Conservation (phyloP, 345 rosid genomes). For the Pseudoturritis turrita region DNA sequence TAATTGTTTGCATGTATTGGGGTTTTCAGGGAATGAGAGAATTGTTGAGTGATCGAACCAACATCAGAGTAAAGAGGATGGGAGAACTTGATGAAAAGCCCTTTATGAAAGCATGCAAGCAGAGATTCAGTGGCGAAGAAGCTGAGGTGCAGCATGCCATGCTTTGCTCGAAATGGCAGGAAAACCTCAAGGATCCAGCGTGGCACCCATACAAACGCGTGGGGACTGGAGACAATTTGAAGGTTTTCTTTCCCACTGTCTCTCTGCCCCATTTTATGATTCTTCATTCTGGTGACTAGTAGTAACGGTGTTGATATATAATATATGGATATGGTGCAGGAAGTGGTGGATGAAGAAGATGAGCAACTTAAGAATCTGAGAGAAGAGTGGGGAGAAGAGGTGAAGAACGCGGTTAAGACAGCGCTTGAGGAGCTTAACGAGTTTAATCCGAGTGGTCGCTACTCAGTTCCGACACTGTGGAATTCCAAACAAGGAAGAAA, state of each 20-base stretch:
- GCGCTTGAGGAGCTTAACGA: conserved; percentile 73
- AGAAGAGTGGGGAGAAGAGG: conserved; percentile 64
- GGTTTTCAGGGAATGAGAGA: conserved; percentile 47
- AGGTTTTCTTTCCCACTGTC: conserved; percentile 2
- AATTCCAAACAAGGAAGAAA: conserved; percentile 56
- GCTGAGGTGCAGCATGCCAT: conserved; percentile 45
- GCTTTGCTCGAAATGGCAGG: conserved; percentile 71
- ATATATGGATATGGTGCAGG: conserved; percentile 45
- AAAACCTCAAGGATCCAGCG: conserved; percentile 41
- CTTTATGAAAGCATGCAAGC: conserved; percentile 49
- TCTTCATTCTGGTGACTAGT: not conserved
- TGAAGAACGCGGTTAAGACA: conserved; percentile 46
- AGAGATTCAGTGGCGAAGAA: conserved; percentile 45
- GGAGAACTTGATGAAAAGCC: conserved; percentile 70
- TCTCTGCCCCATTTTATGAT: not conserved
- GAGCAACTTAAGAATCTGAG: conserved; percentile 48
- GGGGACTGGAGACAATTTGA: conserved; percentile 29
- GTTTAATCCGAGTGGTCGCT: conserved; percentile 71
- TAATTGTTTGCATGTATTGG: not conserved
- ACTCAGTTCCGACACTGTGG: conserved; percentile 59
- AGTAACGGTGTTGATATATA: not conserved
- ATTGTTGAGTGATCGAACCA: conserved; percentile 28
- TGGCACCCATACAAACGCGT: conserved; percentile 72
- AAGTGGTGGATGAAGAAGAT: conserved; percentile 63
- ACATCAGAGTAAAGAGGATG: conserved; percentile 67